Conservation (phyloP, 306 rosid species). For the Cajanus cajan region DNA sequence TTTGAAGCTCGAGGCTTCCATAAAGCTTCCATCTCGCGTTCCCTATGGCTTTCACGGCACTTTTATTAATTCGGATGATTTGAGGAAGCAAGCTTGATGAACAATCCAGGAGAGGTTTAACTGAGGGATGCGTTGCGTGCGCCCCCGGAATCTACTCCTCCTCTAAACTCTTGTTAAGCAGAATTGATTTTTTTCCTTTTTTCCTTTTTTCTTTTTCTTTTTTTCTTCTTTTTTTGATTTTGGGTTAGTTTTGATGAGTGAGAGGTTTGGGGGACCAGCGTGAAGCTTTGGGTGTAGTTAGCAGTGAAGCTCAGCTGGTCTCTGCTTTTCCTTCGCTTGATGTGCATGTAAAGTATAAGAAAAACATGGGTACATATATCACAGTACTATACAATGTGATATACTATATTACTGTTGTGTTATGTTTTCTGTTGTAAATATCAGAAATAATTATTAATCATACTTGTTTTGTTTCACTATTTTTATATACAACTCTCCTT, state of each 20-base stretch:
- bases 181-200: neutral
- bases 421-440: constrained; percentile 40
- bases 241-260: constrained; percentile 27
- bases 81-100: constrained; percentile 51
- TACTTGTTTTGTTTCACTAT: constrained; percentile 19
- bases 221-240: neutral
- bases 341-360: constrained; percentile 28
- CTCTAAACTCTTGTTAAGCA: too few relatives aligned
- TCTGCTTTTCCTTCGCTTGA: constrained; percentile 56
- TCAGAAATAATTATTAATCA: neutral
- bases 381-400: constrained; percentile 36
- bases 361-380: neutral
- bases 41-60: constrained; percentile 98
- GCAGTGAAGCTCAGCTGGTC: constrained; percentile 89
- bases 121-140: constrained; percentile 71
- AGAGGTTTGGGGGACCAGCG: constrained; percentile 64
- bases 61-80: constrained; percentile 61
- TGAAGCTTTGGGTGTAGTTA: constrained; percentile 75
- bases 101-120: constrained; percentile 45
- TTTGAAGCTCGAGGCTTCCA: constrained; percentile 68
- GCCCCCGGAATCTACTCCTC: constrained; percentile 81
- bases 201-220: constrained; percentile 8
- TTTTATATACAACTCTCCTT: neutral
- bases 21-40: constrained; percentile 83
- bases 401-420: neutral